These are phyloP conservation scores for Nakazawaea ernobii DNA, from an alignment of 805 yeast species.

Conservation along the genomic window DNA sequence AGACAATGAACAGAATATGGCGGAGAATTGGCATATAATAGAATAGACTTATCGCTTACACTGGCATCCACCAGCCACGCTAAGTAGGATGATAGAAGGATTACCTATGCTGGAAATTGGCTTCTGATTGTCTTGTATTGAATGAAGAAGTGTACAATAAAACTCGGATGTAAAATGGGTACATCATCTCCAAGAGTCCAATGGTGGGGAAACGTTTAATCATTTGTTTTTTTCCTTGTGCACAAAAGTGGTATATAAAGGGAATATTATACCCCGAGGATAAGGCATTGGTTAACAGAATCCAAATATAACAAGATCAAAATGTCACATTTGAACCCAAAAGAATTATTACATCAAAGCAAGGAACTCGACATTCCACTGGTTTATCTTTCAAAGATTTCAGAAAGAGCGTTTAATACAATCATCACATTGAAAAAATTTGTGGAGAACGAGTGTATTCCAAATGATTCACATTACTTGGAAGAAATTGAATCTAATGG, in stretches of 20 bases:
- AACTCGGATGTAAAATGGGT: background rate
- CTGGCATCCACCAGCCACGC: too few species aligned
- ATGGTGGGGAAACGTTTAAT: background rate
- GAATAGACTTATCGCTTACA: too few species aligned
- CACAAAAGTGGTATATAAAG: background rate
- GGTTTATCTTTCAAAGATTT: slow-evolving; percentile 17
- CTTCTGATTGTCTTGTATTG: too few species aligned
- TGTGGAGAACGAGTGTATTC: slow-evolving; percentile 51
- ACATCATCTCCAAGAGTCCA: too few species aligned
- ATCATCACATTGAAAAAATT: slow-evolving; percentile 36
- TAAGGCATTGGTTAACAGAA: background rate
- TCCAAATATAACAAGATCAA: background rate
- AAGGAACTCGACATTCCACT: slow-evolving; percentile 2
- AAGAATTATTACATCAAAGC: slow-evolving; percentile 2
- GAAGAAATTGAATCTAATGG: slow-evolving; percentile 35
- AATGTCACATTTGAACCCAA: slow-evolving; percentile 2
- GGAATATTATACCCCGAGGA: background rate
- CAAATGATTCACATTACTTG: slow-evolving; percentile 44
- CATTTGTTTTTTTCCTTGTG: background rate
- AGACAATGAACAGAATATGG: too few species aligned
- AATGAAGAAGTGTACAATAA: too few species aligned
- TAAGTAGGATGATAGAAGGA: too few species aligned
- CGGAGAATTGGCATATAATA: too few species aligned
- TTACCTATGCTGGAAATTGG: too few species aligned
- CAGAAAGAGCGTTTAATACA: slow-evolving; percentile 28